These are phyloP conservation scores for Thermoascus crustaceus DNA, from an alignment of 2,329 filamentous ascomycete species.

Conservation along the genomic window DNA sequence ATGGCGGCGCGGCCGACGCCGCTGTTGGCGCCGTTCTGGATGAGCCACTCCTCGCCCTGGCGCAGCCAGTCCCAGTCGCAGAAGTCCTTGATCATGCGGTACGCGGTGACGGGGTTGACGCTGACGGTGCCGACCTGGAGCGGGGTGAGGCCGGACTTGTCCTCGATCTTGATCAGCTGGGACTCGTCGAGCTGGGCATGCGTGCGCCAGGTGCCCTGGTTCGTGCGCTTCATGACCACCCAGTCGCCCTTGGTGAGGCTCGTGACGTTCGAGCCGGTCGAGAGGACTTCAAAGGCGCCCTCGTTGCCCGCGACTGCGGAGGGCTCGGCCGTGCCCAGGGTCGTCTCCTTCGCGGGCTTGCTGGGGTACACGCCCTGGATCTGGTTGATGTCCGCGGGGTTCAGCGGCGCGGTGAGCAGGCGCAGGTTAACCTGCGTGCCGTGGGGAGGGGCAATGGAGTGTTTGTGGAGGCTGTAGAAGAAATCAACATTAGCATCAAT, in stretches of 20 bases:
- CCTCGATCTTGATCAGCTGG: slow-evolving; percentile 59
- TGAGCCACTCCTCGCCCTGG: slow-evolving; percentile 76
- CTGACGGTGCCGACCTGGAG: slow-evolving; percentile 79
- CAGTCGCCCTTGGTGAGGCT: slow-evolving; percentile 72
- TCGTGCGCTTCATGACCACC: slow-evolving; percentile 78
- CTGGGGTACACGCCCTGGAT: slow-evolving; percentile 94
- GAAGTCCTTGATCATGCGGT: slow-evolving; percentile 84
- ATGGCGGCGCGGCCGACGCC: slow-evolving; percentile 88
- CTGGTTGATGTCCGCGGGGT: slow-evolving; percentile 96
- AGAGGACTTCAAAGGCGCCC: slow-evolving; percentile 82
- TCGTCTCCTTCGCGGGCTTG: slow-evolving; percentile 66
- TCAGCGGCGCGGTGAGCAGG: slow-evolving; percentile 84
- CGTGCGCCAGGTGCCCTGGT: slow-evolving; percentile 91
- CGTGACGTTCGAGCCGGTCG: slow-evolving; percentile 54
- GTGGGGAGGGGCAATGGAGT: slow-evolving; percentile 42
- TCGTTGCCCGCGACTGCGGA: slow-evolving; percentile 65
- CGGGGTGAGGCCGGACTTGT: slow-evolving; percentile 61
- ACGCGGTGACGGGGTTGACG: slow-evolving; percentile 91
- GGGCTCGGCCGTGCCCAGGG: slow-evolving; percentile 68
- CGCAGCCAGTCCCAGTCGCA: slow-evolving; percentile 45
- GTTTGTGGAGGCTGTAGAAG: slow-evolving; percentile 34
- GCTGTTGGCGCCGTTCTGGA: slow-evolving; percentile 94
- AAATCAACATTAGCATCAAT: background rate
- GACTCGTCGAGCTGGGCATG: slow-evolving; percentile 62
- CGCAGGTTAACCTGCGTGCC: slow-evolving; percentile 68